A percentile compares a stretch with the other conserved stretches of the same genome.
Conservation (phyloP, 208 protist species). For the Acanthamoeba divionensis region DNA sequence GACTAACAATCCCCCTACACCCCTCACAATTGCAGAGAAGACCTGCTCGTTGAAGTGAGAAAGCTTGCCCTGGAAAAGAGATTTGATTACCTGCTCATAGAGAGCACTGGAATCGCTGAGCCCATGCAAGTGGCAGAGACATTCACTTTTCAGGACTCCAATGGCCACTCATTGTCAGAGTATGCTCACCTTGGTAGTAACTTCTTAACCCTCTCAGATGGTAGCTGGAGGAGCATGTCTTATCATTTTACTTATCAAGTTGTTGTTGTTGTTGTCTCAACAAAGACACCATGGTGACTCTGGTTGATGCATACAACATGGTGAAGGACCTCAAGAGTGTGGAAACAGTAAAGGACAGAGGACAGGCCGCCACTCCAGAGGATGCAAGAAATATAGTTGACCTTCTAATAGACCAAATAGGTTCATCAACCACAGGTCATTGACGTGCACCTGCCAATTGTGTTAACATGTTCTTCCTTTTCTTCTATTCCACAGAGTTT, state of each 20-base stretch:
- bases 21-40: conserved; percentile 56
- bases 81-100: conserved; percentile 84
- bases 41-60: conserved; percentile 76
- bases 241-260: background rate
- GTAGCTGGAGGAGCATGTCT: background rate
- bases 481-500: conserved; percentile 74
- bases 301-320: conserved; percentile 69
- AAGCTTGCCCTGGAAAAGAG: conserved; percentile 67
- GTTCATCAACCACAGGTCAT: background rate
- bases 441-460: background rate
- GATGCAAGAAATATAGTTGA: conserved; percentile 75
- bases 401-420: conserved; percentile 81
- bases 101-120: conserved; percentile 75
- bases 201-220: background rate
- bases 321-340: background rate
- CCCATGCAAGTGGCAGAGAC: conserved; percentile 82
- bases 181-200: background rate
- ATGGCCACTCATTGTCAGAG: background rate
- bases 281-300: conserved; percentile 78
- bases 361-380: background rate
- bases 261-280: background rate
- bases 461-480: background rate
- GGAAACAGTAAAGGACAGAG: background rate
- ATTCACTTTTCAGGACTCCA: conserved; percentile 72
- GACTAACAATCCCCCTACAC: too few species aligned